Evolutionary conservation across 2,329 filamentous ascomycete species (phyloP).

Genomic region (Colletotrichum horii): DNA sequence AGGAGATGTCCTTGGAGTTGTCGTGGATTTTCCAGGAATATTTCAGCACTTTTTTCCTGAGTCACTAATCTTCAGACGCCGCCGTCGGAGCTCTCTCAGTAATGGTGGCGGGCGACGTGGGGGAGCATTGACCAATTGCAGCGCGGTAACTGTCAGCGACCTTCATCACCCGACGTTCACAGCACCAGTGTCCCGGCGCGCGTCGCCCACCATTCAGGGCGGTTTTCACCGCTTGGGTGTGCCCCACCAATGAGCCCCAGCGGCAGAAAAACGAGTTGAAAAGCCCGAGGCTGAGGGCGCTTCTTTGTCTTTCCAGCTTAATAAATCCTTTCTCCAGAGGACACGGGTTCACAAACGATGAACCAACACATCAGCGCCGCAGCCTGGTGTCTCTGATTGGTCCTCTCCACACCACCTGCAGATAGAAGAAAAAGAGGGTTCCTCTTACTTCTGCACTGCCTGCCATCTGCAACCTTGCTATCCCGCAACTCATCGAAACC

Average conservation of each 20-base stretch:
- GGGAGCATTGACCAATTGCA: constrained; percentile 21
- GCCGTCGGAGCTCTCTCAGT: constrained; percentile 14
- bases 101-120: background rate
- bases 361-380: constrained; percentile 19
- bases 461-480: constrained; percentile 13
- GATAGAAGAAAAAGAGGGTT: background rate
- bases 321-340: constrained; percentile 4
- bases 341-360: constrained; percentile 23
- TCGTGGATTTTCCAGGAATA: background rate
- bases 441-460: background rate
- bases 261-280: constrained; percentile 21
- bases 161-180: background rate
- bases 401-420: constrained; percentile 11
- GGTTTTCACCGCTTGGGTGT: constrained; percentile 12
- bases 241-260: background rate
- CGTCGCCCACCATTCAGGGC: background rate
- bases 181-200: background rate
- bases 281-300: constrained; percentile 7
- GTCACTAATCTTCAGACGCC: constrained; percentile 2
- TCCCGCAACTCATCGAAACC: background rate
- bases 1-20: background rate
- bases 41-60: background rate
- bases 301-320: constrained; percentile 14
- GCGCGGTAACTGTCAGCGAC: background rate
- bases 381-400: constrained; percentile 22